Conservation (phyloP, 805 yeast genomes). For the Saccharomyces cerevisiae region DNA sequence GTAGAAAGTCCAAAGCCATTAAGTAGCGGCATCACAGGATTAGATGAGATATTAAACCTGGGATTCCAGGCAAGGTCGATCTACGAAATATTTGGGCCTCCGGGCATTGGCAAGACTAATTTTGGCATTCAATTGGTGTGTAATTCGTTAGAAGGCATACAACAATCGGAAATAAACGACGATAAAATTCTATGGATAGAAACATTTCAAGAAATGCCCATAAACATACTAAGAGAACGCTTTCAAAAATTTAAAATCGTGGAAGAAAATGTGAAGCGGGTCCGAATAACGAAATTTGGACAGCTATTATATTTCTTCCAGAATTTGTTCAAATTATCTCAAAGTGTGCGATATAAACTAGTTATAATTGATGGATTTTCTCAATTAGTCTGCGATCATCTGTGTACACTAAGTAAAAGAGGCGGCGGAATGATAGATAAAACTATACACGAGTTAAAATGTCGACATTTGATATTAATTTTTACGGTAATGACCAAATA, state of each 20-base stretch:
- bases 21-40: conserved; percentile 14
- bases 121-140: conserved; percentile 17
- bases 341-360: conserved; percentile 9
- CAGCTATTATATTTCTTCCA: conserved; percentile 22
- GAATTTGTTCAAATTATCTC: conserved; percentile 4
- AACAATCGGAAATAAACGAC: conserved; percentile 3
- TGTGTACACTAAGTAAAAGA: conserved; percentile 6
- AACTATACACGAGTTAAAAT: conserved; percentile 24
- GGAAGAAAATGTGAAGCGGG: conserved; percentile 1
- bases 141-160: conserved; percentile 3
- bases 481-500: conserved; percentile 25
- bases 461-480: conserved; percentile 19
- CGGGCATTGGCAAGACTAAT: conserved; percentile 27
- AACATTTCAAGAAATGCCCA: conserved; percentile 13
- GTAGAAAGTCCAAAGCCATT: conserved; percentile 18
- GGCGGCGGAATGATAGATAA: conserved; percentile 2
- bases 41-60: conserved; percentile 18
- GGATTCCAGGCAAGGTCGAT: conserved; percentile 25
- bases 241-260: neutral
- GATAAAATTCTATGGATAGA: conserved; percentile 25
- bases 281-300: conserved; percentile 17
- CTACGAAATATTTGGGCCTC: conserved; percentile 30
- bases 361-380: conserved; percentile 29
- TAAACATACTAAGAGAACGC: neutral
- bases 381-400: conserved; percentile 21